Evolutionary conservation across 2,329 filamentous ascomycete genomes (phyloP).

Genomic region (Colletotrichum lupini): DNA sequence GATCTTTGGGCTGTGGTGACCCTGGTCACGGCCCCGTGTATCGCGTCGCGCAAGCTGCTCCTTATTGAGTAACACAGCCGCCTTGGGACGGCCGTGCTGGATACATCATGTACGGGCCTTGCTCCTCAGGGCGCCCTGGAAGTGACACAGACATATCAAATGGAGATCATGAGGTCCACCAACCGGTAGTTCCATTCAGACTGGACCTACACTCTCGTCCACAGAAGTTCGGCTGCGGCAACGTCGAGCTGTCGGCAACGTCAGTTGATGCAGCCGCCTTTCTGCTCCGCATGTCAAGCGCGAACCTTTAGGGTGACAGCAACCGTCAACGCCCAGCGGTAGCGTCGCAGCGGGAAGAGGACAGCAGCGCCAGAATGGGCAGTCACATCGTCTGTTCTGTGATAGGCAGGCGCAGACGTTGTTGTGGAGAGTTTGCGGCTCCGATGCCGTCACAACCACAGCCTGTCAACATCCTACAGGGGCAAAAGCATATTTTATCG

Average conservation of each 20-base stretch:
- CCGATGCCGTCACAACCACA: background rate
- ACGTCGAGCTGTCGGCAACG: slow-evolving; percentile 26
- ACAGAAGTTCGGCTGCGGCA: background rate
- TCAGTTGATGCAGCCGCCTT: slow-evolving; percentile 25
- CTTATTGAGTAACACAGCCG: slow-evolving; percentile 35
- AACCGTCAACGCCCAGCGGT: slow-evolving; percentile 24
- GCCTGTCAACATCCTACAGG: background rate
- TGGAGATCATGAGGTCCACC: slow-evolving; percentile 29
- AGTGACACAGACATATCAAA: slow-evolving; percentile 33
- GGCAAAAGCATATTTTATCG: background rate
- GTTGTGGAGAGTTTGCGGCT: slow-evolving; percentile 1
- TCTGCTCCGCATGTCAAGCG: slow-evolving; percentile 27
- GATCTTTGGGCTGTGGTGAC: slow-evolving; percentile 22
- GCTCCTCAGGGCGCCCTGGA: slow-evolving; percentile 7
- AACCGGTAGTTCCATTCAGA: slow-evolving; percentile 22
- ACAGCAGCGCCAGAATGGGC: background rate
- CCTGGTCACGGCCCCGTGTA: slow-evolving; percentile 34
- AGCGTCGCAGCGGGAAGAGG: slow-evolving; percentile 3
- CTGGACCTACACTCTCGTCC: background rate
- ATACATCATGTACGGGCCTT: slow-evolving; percentile 17
- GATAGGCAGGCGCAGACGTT: background rate
- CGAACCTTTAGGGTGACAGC: slow-evolving; percentile 30
- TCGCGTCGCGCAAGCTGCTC: slow-evolving; percentile 35
- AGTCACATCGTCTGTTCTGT: background rate
- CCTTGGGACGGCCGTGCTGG: slow-evolving; percentile 19